phyloP scores from a whole-genome alignment of 257 asterid genomes.

The Solanum tarijense region DNA sequence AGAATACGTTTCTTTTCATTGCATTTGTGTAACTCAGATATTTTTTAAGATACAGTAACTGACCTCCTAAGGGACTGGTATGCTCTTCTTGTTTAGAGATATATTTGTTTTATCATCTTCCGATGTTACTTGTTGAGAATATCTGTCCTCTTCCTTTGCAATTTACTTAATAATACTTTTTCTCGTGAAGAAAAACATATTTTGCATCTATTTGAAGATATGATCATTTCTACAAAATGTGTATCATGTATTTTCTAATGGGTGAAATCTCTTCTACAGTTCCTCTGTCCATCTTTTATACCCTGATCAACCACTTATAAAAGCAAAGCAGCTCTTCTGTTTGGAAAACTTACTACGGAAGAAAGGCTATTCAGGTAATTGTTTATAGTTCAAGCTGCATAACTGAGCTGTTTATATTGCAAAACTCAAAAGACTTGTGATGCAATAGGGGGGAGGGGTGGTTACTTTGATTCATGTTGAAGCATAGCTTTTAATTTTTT shows the following conservation, averaged over 20 bases:
- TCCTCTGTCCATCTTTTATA: slow-evolving; percentile 39
- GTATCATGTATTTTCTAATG: slow-evolving; percentile 10
- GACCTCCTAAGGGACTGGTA: background rate
- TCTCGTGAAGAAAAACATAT: background rate
- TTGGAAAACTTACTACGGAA: slow-evolving; percentile 81
- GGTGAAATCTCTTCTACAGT: slow-evolving; percentile 33
- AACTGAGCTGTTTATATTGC: background rate
- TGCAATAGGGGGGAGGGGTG: background rate
- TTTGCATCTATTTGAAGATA: background rate
- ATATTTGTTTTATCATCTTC: background rate
- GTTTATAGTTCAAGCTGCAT: background rate
- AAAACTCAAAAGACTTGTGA: background rate
- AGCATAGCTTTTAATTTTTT: background rate
- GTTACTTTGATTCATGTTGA: background rate
- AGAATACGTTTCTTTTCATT: background rate
- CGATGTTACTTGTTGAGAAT: background rate
- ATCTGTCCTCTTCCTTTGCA: background rate
- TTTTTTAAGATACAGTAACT: background rate
- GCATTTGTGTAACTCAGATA: background rate
- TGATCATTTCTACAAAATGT: background rate
- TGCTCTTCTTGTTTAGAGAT: background rate
- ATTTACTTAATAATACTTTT: background rate
- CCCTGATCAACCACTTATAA: slow-evolving; percentile 84
- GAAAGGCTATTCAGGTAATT: slow-evolving; percentile 64
- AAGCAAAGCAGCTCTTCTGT: slow-evolving; percentile 81